A percentile compares a stretch with the other conserved stretches of the same genome.
These are phyloP conservation scores for Hemisphaericaspora nanyangensis DNA, from an alignment of 805 yeast genomes.

Conservation along the genomic window DNA sequence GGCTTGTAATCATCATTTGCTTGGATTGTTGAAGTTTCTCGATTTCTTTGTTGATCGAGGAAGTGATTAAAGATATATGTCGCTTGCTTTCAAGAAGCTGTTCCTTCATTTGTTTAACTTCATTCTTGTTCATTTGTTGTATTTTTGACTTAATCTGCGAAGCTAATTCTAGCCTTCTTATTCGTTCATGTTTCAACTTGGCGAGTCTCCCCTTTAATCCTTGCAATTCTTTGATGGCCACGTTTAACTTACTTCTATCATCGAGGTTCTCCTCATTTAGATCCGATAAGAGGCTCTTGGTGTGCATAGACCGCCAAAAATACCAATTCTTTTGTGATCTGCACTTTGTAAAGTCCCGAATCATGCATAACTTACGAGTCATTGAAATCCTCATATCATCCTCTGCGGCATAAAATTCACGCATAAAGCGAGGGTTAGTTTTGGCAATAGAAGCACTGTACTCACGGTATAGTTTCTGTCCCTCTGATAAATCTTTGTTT, in stretches of 20 bases:
- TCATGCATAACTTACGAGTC: constrained; percentile 45
- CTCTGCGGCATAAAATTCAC: constrained; percentile 42
- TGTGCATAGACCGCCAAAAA: constrained; percentile 55
- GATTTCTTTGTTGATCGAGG: not conserved
- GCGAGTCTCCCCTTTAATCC: not conserved
- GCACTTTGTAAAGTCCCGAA: constrained; percentile 49
- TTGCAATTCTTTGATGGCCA: constrained; percentile 1
- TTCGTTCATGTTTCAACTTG: no score
- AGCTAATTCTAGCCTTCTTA: no score
- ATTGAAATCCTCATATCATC: constrained; percentile 36
- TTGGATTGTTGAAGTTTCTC: not conserved
- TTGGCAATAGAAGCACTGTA: constrained; percentile 43
- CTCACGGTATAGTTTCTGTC: constrained; percentile 43
- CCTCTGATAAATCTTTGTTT: constrained; percentile 46
- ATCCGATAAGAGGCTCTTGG: constrained; percentile 40
- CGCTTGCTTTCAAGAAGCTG: not conserved
- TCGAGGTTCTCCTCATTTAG: constrained; percentile 14
- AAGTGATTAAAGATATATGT: not conserved
- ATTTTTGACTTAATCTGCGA: no score
- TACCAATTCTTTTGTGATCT: constrained; percentile 59
- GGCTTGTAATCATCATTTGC: not conserved
- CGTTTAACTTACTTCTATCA: constrained; percentile 3
- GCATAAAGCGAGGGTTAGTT: constrained; percentile 48
- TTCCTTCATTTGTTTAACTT: no score
- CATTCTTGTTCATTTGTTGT: no score